Evolutionary conservation across 2,329 filamentous ascomycete genomes (phyloP), one percentile per base, ranked within the genome.

Genomic region (Akanthomyces uredinophilus): DNA sequence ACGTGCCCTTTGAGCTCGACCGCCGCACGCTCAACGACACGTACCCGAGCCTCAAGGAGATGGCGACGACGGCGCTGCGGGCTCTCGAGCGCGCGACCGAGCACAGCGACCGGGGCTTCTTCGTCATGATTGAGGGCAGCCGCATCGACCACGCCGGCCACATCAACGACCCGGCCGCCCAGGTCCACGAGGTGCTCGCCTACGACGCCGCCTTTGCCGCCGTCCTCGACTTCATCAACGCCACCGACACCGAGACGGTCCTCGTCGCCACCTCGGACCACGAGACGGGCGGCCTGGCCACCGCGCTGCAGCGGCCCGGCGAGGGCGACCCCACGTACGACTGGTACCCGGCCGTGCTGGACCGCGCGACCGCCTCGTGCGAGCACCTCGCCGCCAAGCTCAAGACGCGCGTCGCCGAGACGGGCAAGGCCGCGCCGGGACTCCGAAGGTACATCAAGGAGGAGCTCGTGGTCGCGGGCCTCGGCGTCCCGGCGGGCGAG

Each of bases 41-140:
- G 35, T 98, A 96, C 71, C 95, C 95, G 4, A 94, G 91, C 18
- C 80, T 99, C 46, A 90, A 90, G 71, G 93, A 97, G 75, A 98
- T 97, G 92, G 86, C 94, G 10, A 82, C 83, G 67, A 91, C 91
- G 18, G 94, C 95, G 1, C 80, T 99, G 65, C 85, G 83, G 16
- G 87, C 91, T 1, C 83, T 99, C 27, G 89, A 89, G 65, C 86
- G 87, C 63, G 95, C 93, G 0, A 97, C 95, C 0, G 81, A 85
- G 70, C 81, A 93, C 70, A 92, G 85, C 65, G 92, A 98, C 47
- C 87, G 96, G 75, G 95, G 95, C 5, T 99, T 98, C 81, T 99
- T 99, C 77, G 81, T 99, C 68, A 96, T 99, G 94, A 96, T 99
- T 64, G 95, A 99, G 75, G 95, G 93, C 5, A 96, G 91, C 69